phyloP scores from a whole-genome alignment of 306 rosid genomes.

The Lablab purpureus region DNA sequence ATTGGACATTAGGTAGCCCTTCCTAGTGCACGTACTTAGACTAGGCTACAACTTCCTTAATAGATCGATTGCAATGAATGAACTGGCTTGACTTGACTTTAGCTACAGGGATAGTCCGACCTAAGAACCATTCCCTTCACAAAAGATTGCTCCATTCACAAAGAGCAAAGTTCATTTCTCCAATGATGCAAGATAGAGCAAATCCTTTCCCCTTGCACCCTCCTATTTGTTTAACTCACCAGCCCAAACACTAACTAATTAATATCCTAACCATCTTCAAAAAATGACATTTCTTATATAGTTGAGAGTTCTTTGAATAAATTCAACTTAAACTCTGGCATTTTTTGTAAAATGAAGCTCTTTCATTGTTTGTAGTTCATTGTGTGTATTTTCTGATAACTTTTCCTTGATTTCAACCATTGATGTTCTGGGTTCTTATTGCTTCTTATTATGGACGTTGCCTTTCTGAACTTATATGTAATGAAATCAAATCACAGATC shows the following conservation, averaged over 20 bases:
- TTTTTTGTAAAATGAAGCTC: constrained; percentile 13
- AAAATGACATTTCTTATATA: constrained; percentile 4
- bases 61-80: too few relatives aligned
- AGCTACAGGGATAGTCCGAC: too few relatives aligned
- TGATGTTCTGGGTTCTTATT: constrained; percentile 14
- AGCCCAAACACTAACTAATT: not conserved
- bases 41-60: too few relatives aligned
- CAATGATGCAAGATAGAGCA: not conserved
- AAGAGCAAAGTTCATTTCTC: too few relatives aligned
- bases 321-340: constrained; percentile 19
- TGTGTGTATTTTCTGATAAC: constrained; percentile 22
- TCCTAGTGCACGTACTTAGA: too few relatives aligned
- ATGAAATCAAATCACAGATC: constrained; percentile 59
- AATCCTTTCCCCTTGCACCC: not conserved
- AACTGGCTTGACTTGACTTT: too few relatives aligned
- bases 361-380: constrained; percentile 17
- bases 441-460: not conserved
- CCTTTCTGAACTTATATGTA: constrained; percentile 16
- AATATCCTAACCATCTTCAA: not conserved
- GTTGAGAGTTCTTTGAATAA: constrained; percentile 27
- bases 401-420: constrained; percentile 18
- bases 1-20: too few relatives aligned
- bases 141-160: not conserved
- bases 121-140: too few relatives aligned
- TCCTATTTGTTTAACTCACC: not conserved